Base-by-base conservation (phyloP, 2,329 filamentous ascomycete genomes). In the Plenodomus lindquistii region DNA sequence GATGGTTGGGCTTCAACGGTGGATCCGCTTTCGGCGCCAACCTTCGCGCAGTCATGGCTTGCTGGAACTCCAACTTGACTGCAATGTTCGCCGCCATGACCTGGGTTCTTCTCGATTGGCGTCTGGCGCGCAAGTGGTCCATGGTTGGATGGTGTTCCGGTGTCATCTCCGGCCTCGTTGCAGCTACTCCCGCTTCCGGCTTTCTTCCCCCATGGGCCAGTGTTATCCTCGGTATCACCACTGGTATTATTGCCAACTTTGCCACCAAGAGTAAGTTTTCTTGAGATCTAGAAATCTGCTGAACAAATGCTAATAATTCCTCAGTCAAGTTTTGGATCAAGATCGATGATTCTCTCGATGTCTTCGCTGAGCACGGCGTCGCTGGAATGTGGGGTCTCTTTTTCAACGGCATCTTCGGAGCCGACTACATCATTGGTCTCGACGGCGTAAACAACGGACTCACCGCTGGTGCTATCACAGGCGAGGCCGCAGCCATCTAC, bases 1-100 rank as follows among this genome's bases (percentile, higher is more conserved):
- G 94, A 67, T 99, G 94, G 94, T 81, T 99, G 57, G 94, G 92
- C 46, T 99, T 99, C 85, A 99, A 99, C 81, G 94, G 93, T 65
- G 94, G 94, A 57, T 97, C 92, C 19, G 80, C 93, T 34, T 96
- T 97, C 62, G 92, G 93, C 62, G 91, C 92, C 60, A 97, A 97
- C 79, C 82, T 97, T 44, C 89, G 94, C 59, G 94, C 94, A 46
- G 87, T 88, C 59, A 95, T 97, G 86, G 93, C 94, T 46, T 96
- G 90, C 85, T 99, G 92, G 93, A 97, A 97, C 82, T 91, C 89
- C 50, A 97, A 94, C 79, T 73, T 96, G 67, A 94, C 91, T 40
- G 93, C 91, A 71, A 91, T 91, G 79, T 96, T 97, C 66, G 93
- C 85, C 35, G 88, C 91, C 57, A 89, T 94, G 74, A 89, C 91